Evolutionary conservation across 176 grass and related monocot genomes (phyloP).

Genomic region (Oryza brachyantha): DNA sequence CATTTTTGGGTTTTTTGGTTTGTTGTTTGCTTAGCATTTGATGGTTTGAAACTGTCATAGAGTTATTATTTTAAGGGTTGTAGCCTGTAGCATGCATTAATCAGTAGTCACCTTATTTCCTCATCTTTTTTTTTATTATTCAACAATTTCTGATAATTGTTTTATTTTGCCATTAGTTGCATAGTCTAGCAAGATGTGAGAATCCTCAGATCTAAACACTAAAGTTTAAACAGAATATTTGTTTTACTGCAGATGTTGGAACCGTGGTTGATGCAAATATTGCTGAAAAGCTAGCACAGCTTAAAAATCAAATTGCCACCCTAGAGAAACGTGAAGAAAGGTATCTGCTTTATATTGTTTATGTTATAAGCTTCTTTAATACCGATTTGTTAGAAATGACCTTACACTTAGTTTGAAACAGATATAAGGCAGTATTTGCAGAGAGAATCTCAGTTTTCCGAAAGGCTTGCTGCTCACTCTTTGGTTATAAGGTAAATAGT

Average conservation of each 20-base stretch:
- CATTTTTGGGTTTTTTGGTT: conserved; percentile 21
- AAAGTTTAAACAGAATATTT: conserved; percentile 1
- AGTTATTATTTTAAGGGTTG: neutral
- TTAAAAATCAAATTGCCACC: conserved; percentile 90
- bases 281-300: conserved; percentile 87
- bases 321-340: conserved; percentile 99
- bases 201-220: neutral
- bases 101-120: conserved; percentile 5
- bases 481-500: conserved; percentile 85
- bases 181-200: neutral
- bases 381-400: conserved; percentile 27
- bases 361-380: conserved; percentile 6
- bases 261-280: conserved; percentile 64
- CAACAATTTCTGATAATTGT: neutral
- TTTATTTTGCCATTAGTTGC: neutral
- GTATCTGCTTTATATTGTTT: conserved; percentile 32
- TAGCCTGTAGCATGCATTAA: neutral
- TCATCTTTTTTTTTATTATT: neutral
- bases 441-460: conserved; percentile 95
- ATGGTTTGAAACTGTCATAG: neutral
- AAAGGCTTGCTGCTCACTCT: conserved; percentile 92
- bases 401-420: conserved; percentile 42
- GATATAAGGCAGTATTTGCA: conserved; percentile 95
- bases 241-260: conserved; percentile 47
- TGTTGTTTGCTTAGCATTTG: neutral